A percentile compares a stretch with the other conserved stretches of the same genome.
Conservation (phyloP, 805 yeast genomes). For the Geotrichum ghanense region DNA sequence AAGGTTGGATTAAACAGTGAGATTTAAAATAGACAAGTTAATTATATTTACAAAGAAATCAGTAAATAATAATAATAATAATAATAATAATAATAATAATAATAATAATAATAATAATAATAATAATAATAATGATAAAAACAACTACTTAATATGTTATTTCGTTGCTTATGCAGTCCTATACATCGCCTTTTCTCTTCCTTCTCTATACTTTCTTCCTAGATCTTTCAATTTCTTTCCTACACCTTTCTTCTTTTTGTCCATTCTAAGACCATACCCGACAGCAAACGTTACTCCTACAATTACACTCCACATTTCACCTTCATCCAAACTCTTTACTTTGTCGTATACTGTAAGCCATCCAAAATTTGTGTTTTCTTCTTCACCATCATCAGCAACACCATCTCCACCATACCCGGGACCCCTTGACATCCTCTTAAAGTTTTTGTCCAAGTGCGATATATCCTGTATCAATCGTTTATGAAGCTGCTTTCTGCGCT, state of each 20-base stretch:
- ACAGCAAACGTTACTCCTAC: conserved; percentile 8
- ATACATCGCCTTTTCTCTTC: not conserved
- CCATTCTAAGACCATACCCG: conserved; percentile 9
- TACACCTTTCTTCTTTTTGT: conserved; percentile 4
- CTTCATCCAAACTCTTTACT: not conserved
- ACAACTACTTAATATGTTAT: too few relatives aligned
- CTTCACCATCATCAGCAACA: conserved; percentile 11
- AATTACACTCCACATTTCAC: not conserved
- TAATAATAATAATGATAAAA: not conserved
- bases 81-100: too few relatives aligned
- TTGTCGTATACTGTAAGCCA: conserved; percentile 11
- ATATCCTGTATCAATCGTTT: conserved; percentile 9
- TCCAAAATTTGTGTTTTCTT: conserved; percentile 14
- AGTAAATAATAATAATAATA: too few relatives aligned
- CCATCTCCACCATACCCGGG: conserved; percentile 1
- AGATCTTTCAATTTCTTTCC: conserved; percentile 2
- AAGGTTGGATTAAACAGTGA: not conserved
- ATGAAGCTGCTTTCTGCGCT: conserved; percentile 9
- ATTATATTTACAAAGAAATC: too few relatives aligned
- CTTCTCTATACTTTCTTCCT: conserved; percentile 1
- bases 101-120: too few relatives aligned
- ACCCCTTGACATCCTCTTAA: conserved; percentile 1
- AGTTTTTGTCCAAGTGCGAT: not conserved
- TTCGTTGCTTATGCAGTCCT: too few relatives aligned
- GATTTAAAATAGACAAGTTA: not conserved